Evolutionary conservation across 305 asterid genomes (phyloP).

Genomic region (Caryopteris hybrid): DNA sequence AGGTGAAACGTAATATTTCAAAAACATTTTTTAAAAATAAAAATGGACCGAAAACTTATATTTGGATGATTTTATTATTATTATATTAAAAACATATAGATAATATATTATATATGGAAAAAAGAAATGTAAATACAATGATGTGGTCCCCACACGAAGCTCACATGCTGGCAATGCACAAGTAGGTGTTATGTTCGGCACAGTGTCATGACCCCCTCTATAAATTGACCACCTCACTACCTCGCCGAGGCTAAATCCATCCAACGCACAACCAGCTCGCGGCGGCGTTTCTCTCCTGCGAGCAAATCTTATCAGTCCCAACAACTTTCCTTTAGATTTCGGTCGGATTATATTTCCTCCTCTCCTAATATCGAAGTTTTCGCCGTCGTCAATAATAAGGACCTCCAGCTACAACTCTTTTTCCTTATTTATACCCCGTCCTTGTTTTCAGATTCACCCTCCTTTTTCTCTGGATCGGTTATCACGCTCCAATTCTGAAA

Average conservation of each 20-base stretch:
- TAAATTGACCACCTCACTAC: conserved; percentile 33
- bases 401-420: neutral
- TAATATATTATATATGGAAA: neutral
- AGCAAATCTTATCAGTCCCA: conserved; percentile 1
- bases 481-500: neutral
- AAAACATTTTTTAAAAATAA: too few relatives aligned
- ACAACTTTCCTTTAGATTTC: neutral
- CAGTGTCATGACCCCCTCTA: conserved; percentile 19
- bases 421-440: neutral
- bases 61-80: too few relatives aligned
- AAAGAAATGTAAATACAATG: neutral
- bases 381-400: conserved; percentile 28
- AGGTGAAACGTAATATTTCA: too few relatives aligned
- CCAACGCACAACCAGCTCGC: conserved; percentile 25
- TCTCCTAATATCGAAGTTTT: neutral
- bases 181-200: conserved; percentile 12
- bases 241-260: conserved; percentile 12
- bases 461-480: neutral
- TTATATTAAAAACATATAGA: neutral
- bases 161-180: neutral
- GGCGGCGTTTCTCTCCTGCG: conserved; percentile 33
- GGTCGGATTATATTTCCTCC: neutral
- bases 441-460: neutral
- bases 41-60: too few relatives aligned
- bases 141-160: conserved; percentile 26